Evolutionary conservation across 2,329 filamentous ascomycete species (phyloP).

Genomic region (Ophiostoma australiae): DNA sequence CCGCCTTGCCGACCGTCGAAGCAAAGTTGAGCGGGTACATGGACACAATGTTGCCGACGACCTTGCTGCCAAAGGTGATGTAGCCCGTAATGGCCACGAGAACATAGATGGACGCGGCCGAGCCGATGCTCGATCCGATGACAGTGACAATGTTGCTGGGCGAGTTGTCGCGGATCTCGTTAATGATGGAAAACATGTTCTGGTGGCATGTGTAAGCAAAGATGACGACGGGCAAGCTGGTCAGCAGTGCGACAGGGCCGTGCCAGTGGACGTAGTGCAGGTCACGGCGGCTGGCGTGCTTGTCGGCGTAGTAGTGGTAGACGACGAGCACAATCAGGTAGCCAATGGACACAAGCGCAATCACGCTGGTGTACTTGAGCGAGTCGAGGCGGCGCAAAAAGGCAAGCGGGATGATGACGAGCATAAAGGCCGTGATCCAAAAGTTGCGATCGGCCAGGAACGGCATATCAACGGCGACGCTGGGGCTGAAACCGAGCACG

Average conservation of each 20-base stretch:
- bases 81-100: conserved; percentile 94
- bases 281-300: conserved; percentile 64
- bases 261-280: conserved; percentile 73
- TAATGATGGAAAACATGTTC: conserved; percentile 99
- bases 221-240: conserved; percentile 87
- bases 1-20: conserved; percentile 88
- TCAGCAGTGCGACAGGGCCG: conserved; percentile 71
- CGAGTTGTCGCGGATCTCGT: conserved; percentile 84
- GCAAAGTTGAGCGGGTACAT: conserved; percentile 78
- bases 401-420: conserved; percentile 88
- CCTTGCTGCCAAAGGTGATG: conserved; percentile 84
- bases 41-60: conserved; percentile 86
- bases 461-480: conserved; percentile 55
- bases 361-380: conserved; percentile 91
- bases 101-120: conserved; percentile 80
- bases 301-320: conserved; percentile 83
- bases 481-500: conserved; percentile 63
- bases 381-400: conserved; percentile 90
- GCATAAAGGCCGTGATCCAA: conserved; percentile 97
- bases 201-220: conserved; percentile 99
- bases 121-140: conserved; percentile 77
- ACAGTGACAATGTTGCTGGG: conserved; percentile 72
- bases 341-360: conserved; percentile 86
- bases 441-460: conserved; percentile 89
- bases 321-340: conserved; percentile 91